Base-by-base conservation (phyloP, 176 grass and related monocot species). In the Lolium perenne region DNA sequence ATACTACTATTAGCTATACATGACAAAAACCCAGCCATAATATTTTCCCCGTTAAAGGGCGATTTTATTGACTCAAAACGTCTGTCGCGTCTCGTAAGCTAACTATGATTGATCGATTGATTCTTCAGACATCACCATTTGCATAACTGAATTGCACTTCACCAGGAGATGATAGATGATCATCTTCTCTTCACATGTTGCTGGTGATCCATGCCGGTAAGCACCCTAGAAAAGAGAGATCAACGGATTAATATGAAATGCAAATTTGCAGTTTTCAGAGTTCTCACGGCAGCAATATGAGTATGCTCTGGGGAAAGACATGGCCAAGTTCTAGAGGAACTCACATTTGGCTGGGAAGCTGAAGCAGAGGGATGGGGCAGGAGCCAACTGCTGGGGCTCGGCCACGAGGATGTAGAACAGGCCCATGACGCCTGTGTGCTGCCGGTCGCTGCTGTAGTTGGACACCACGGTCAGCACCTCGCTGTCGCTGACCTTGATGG, bases 331-430 rank as follows among this genome's bases (percentile, higher is more conserved):
- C 14, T 17, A 9, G 79, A 56, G 62, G 7, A 84, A 38, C 89
- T 88, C 80, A 95, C 95, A 91, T 82, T 87, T 55, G 25, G 41
- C 60, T 1, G 90, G 89, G 86, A 87, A 91, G 48, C 55, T 82
- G 49, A 91, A 87, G 82, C 57, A 81, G 0, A 90, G 35, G 4
- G 79, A 66, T 40, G 59, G 86, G 63, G 87, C 80, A 7, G 61
- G 54, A 20, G 43, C 74, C 16, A 46, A 18, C 7, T 29, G 64
- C 35, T 81, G 76, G 6, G 46, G 85, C 46, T 95, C 95, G 21
- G 93, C 93, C 2, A 95, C 93, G 53, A 95, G 83, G 82, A 98
- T 91, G 84, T 98, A 98, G 94, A 92, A 91, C 61, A 98, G 93
- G 32, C 88, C 77, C 97, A 98, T 98, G 8, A 95, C 92, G 46